Evolutionary conservation across 148 eudicot genomes (phyloP).

Genomic region (Polygonum maritimum): DNA sequence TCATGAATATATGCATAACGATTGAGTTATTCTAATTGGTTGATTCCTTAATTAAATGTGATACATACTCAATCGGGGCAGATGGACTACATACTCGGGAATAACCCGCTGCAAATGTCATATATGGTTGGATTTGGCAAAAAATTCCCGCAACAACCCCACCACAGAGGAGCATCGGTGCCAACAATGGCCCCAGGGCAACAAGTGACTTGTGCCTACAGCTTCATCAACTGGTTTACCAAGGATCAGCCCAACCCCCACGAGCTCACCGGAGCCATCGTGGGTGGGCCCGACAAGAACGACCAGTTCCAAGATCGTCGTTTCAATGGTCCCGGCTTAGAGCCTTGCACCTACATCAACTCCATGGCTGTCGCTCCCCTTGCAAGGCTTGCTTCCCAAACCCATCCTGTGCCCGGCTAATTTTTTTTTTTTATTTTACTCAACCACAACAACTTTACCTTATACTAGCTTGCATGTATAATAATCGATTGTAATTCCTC

Average conservation of each 20-base stretch:
- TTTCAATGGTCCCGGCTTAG: conserved; percentile 31
- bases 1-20: not conserved
- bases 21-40: too few species aligned
- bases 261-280: conserved; percentile 85
- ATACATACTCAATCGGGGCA: conserved; percentile 9
- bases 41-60: too few species aligned
- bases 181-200: conserved; percentile 24
- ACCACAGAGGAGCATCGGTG: conserved; percentile 87
- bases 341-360: conserved; percentile 74
- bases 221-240: conserved; percentile 42
- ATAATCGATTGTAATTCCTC: not conserved
- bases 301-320: conserved; percentile 63
- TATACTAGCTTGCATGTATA: not conserved
- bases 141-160: conserved; percentile 71
- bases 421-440: too few species aligned
- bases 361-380: conserved; percentile 66
- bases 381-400: conserved; percentile 48
- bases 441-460: not conserved
- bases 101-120: conserved; percentile 65
- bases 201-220: conserved; percentile 39
- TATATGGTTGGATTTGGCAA: conserved; percentile 87
- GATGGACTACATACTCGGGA: conserved; percentile 80
- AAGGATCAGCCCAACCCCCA: conserved; percentile 55
- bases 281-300: conserved; percentile 73
- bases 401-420: not conserved